A percentile compares a stretch with the other conserved stretches of the same genome.
These are phyloP conservation scores for Powellomyces hirtus DNA, from an alignment of 192 early-diverging fungal species.

Conservation along the genomic window DNA sequence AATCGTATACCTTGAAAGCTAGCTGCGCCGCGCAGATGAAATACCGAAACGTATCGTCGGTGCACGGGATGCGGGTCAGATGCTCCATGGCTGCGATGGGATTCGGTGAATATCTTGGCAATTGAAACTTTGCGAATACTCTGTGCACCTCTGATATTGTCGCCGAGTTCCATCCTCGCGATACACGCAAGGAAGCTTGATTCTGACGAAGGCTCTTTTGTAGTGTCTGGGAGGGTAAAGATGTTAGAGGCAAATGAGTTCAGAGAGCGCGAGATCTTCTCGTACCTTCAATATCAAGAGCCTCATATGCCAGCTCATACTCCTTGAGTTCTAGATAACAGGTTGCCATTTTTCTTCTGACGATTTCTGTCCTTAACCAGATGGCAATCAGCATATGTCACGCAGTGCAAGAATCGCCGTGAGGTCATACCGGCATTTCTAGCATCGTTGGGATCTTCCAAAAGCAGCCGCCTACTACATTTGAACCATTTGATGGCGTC, in stretches of 20 bases:
- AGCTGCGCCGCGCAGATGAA: slow-evolving; percentile 22
- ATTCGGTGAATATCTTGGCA: not conserved
- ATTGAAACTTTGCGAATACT: not conserved
- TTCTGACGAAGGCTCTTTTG: not conserved
- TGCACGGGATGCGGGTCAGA: not conserved
- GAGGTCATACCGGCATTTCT: slow-evolving; percentile 14
- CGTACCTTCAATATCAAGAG: not conserved
- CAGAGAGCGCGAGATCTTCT: no score
- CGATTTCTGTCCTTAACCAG: slow-evolving; percentile 2
- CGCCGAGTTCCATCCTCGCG: slow-evolving; percentile 1
- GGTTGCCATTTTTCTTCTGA: slow-evolving; percentile 9
- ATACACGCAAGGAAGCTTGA: slow-evolving; percentile 6
- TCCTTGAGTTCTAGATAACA: slow-evolving; percentile 16
- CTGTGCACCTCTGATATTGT: not conserved
- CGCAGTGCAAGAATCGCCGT: not conserved
- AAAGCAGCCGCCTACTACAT: slow-evolving; percentile 11
- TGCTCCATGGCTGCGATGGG: slow-evolving; percentile 7
- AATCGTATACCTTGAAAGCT: slow-evolving; percentile 20
- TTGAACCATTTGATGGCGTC: slow-evolving; percentile 22
- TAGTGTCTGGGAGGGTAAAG: not conserved
- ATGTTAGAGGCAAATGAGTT: no score
- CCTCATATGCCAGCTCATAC: not conserved
- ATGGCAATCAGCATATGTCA: not conserved
- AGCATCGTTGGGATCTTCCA: slow-evolving; percentile 11
- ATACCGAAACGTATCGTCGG: not conserved